Conservation (phyloP, 2,329 filamentous ascomycete genomes). For the Pseudocercospora crystallina region DNA sequence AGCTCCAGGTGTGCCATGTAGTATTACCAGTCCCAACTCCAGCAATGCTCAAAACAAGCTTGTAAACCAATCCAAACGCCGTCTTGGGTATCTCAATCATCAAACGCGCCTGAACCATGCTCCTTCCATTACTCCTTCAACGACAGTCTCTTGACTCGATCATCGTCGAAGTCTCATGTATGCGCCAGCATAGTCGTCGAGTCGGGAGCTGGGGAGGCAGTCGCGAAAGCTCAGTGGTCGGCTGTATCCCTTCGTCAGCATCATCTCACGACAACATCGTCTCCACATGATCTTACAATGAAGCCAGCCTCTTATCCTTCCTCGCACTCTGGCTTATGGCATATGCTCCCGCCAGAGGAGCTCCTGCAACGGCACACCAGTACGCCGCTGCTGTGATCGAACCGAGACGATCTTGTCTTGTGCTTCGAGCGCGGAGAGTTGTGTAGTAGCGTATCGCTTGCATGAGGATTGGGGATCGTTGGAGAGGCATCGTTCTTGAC, state of each 20-base stretch:
- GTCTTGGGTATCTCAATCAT: too few relatives aligned
- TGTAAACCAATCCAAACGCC: too few relatives aligned
- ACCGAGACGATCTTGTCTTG: slow-evolving; percentile 28
- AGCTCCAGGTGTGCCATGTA: too few relatives aligned
- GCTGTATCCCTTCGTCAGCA: too few relatives aligned
- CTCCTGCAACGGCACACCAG: slow-evolving; percentile 36
- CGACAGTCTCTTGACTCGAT: too few relatives aligned
- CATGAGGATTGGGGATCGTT: too few relatives aligned
- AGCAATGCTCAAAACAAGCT: too few relatives aligned
- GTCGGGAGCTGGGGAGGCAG: slow-evolving; percentile 35
- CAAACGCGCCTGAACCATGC: too few relatives aligned
- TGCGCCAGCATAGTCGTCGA: slow-evolving; percentile 36
- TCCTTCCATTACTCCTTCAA: too few relatives aligned
- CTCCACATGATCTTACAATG: slow-evolving; percentile 29
- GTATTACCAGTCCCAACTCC: too few relatives aligned
- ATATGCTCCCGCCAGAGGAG: slow-evolving; percentile 36
- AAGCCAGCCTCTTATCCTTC: slow-evolving; percentile 33
- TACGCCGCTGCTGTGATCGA: slow-evolving; percentile 32
- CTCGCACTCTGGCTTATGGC: slow-evolving; percentile 32
- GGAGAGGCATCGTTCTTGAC: too few relatives aligned
- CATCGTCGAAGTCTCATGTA: slow-evolving; percentile 21
- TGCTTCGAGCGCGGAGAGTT: slow-evolving; percentile 20
- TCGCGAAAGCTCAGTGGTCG: slow-evolving; percentile 38
- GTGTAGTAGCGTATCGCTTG: slow-evolving; percentile 26
- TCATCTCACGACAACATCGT: too few relatives aligned